These are phyloP conservation scores for Phytophthora parvispora DNA, from an alignment of 352 stramenopile species.

Conservation along the genomic window DNA sequence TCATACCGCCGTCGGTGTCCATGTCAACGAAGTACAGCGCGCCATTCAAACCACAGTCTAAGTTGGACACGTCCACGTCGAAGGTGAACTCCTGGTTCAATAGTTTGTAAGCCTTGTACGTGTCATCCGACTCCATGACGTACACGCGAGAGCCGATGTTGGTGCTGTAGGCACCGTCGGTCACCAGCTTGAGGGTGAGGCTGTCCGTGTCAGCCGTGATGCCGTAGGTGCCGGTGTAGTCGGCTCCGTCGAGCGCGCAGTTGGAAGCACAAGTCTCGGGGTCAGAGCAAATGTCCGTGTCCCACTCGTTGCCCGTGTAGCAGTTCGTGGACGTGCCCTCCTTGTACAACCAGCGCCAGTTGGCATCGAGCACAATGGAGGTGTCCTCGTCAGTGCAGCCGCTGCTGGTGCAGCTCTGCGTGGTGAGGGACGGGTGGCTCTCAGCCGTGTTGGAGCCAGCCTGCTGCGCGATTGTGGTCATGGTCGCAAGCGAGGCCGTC, in stretches of 20 bases:
- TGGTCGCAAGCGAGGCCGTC: not conserved
- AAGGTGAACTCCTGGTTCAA: slow-evolving; percentile 64
- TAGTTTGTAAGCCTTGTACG: slow-evolving; percentile 54
- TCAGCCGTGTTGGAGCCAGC: slow-evolving; percentile 40
- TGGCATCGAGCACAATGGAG: slow-evolving; percentile 62
- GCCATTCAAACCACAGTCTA: slow-evolving; percentile 55
- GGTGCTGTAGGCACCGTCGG: slow-evolving; percentile 43
- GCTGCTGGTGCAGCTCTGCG: slow-evolving; percentile 20
- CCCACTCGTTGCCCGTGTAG: slow-evolving; percentile 54
- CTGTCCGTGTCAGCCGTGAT: slow-evolving; percentile 34
- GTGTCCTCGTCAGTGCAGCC: slow-evolving; percentile 41
- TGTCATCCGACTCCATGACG: slow-evolving; percentile 29
- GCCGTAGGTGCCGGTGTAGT: slow-evolving; percentile 58
- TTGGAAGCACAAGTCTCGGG: slow-evolving; percentile 40
- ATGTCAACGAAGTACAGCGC: slow-evolving; percentile 69
- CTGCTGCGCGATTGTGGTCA: slow-evolving; percentile 35
- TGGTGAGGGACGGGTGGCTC: slow-evolving; percentile 41
- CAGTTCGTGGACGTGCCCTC: slow-evolving; percentile 52
- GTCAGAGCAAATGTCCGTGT: slow-evolving; percentile 45
- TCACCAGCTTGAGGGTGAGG: slow-evolving; percentile 51
- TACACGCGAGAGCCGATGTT: slow-evolving; percentile 62
- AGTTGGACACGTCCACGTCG: slow-evolving; percentile 54
- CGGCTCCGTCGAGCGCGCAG: slow-evolving; percentile 52
- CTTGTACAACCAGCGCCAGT: slow-evolving; percentile 63
- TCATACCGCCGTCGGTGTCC: slow-evolving; percentile 47